Conservation (phyloP, 1,139 yeast species). For the Sporopachydermia cereana region DNA sequence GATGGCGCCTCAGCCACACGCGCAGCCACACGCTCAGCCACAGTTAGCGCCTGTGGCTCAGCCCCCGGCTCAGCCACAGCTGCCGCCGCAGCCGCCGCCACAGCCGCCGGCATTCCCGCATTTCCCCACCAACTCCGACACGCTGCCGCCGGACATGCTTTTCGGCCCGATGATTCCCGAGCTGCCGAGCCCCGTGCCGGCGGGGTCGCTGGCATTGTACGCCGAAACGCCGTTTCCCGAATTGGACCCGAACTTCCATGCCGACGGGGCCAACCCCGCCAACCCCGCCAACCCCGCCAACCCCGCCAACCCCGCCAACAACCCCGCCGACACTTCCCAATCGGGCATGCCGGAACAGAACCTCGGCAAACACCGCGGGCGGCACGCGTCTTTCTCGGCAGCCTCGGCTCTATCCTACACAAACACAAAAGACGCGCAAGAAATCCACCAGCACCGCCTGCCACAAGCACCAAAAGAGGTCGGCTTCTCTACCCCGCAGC, state of each 20-base stretch:
- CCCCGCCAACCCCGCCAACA: too few relatives aligned
- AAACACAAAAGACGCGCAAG: conserved; percentile 31
- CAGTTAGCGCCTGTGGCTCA: not conserved
- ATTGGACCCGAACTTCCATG: conserved; percentile 8
- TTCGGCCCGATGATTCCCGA: conserved; percentile 11
- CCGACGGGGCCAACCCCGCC: conserved; percentile 8
- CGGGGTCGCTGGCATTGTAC: not conserved
- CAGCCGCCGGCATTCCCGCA: conserved; percentile 7
- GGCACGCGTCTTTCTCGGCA: conserved; percentile 80
- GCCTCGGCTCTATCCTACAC: conserved; percentile 63
- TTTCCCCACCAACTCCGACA: conserved; percentile 8
- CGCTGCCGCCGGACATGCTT: conserved; percentile 9
- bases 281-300: not conserved
- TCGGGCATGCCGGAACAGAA: conserved; percentile 18
- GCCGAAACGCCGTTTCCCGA: conserved; percentile 7
- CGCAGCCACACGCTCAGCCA: not conserved
- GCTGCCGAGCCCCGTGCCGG: conserved; percentile 9
- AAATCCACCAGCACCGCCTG: conserved; percentile 21
- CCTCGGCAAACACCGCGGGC: conserved; percentile 14
- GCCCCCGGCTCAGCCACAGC: conserved; percentile 4
- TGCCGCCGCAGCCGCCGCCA: not conserved
- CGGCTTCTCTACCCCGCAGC: conserved; percentile 72
- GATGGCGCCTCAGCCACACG: not conserved
- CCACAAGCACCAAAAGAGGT: conserved; percentile 49
- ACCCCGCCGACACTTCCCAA: conserved; percentile 12